Evolutionary conservation across 1,284 basidiomycete species (phyloP).

Genomic region (Tilletia indica): DNA sequence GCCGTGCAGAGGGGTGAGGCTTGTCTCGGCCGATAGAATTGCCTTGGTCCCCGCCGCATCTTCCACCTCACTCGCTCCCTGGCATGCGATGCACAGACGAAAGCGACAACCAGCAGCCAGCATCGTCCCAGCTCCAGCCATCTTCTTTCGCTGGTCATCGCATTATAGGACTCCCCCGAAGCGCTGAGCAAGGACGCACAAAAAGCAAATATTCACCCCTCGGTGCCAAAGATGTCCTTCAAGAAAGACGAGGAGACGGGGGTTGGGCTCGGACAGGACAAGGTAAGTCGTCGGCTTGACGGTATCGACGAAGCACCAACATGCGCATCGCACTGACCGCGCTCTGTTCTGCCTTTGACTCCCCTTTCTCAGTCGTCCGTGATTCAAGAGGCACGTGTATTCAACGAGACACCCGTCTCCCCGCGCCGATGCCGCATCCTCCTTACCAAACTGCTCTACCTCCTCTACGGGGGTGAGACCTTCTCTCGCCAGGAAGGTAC

Average conservation of each 20-base stretch:
- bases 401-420: constrained; percentile 94
- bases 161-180: too few relatives aligned
- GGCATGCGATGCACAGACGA: too few relatives aligned
- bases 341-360: neutral
- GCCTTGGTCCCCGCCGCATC: too few relatives aligned
- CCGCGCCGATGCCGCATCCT: constrained; percentile 88
- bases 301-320: neutral
- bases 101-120: too few relatives aligned
- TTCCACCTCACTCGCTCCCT: too few relatives aligned
- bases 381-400: constrained; percentile 89
- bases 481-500: constrained; percentile 89
- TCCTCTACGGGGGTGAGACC: constrained; percentile 92
- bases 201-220: too few relatives aligned
- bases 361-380: constrained; percentile 38
- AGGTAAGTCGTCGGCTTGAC: constrained; percentile 23
- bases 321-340: constrained; percentile 6
- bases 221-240: constrained; percentile 44
- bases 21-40: too few relatives aligned
- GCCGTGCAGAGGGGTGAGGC: too few relatives aligned
- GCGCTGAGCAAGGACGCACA: too few relatives aligned
- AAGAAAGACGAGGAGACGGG: constrained; percentile 54
- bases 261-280: constrained; percentile 49
- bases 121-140: too few relatives aligned
- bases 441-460: constrained; percentile 91
- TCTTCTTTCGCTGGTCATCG: too few relatives aligned